Evolutionary conservation across 176 grass and related monocot genomes (phyloP).

Genomic region (Canna indica): DNA sequence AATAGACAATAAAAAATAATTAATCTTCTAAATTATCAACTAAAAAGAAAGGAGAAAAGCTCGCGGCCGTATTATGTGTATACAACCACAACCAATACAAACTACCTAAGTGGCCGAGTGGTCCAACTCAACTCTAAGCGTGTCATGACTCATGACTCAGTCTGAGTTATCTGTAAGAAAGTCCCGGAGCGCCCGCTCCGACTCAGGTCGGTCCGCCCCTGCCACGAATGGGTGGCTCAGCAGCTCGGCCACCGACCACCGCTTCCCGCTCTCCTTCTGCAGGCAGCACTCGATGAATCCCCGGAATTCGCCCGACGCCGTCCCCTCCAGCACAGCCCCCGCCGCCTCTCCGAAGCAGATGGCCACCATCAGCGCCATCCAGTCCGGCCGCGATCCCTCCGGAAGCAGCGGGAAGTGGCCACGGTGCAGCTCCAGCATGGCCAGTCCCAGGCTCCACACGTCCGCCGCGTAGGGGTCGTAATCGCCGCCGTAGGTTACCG

Average conservation of each 20-base stretch:
- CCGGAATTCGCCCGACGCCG: conserved; percentile 49
- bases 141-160: conserved; percentile 8
- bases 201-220: conserved; percentile 32
- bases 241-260: conserved; percentile 60
- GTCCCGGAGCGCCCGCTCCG: conserved; percentile 23
- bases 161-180: conserved; percentile 11
- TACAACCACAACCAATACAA: too few relatives aligned
- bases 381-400: conserved; percentile 55
- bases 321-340: conserved; percentile 28
- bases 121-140: too few relatives aligned
- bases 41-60: too few relatives aligned
- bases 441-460: conserved; percentile 75
- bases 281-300: conserved; percentile 71
- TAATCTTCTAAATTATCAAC: too few relatives aligned
- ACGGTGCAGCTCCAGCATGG: conserved; percentile 59
- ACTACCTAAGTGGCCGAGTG: too few relatives aligned
- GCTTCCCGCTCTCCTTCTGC: conserved; percentile 55
- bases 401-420: conserved; percentile 85
- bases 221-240: conserved; percentile 68
- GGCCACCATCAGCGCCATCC: conserved; percentile 82
- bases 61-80: too few relatives aligned
- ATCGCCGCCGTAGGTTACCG: conserved; percentile 56
- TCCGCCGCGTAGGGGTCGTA: conserved; percentile 91
- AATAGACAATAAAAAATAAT: too few relatives aligned
- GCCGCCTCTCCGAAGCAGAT: conserved; percentile 78